phyloP scores from a whole-genome alignment of 2,329 filamentous ascomycete species.

The Basipetospora chlamydospora region DNA sequence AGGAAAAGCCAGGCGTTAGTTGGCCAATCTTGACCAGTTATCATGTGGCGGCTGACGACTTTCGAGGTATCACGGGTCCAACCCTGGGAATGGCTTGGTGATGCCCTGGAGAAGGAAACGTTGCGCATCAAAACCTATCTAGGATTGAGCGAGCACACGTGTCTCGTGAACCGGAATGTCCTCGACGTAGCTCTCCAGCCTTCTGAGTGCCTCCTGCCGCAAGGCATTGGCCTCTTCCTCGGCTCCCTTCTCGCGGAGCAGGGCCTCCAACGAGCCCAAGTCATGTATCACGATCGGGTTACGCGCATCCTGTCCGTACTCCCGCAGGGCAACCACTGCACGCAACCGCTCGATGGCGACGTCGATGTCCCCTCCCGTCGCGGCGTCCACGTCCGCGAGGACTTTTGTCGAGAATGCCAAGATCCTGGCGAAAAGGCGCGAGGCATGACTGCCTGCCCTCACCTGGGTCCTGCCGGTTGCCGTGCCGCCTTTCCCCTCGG shows the following conservation, averaged over 20 bases:
- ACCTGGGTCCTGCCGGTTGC: constrained; percentile 4
- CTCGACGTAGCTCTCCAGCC: neutral
- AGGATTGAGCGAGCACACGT: no score
- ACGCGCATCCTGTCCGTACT: constrained; percentile 7
- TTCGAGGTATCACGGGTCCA: no score
- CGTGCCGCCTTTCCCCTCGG: neutral
- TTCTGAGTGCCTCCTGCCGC: neutral
- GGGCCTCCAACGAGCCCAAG: constrained; percentile 9
- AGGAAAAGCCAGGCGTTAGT: no score
- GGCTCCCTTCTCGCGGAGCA: neutral
- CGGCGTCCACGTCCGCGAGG: neutral
- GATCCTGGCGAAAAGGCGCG: constrained; percentile 5
- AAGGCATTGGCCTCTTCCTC: neutral
- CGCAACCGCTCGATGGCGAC: constrained; percentile 6
- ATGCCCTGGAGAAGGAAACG: no score
- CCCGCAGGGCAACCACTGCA: constrained; percentile 7
- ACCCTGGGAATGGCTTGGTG: no score
- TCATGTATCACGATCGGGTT: constrained; percentile 9
- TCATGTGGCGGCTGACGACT: no score
- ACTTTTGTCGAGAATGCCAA: constrained; percentile 6
- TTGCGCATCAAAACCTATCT: no score
- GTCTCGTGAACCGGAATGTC: constrained; percentile 1
- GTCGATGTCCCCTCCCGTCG: neutral
- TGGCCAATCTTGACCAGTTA: no score
- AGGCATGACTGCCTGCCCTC: constrained; percentile 3